Evolutionary conservation across 148 eudicot genomes (phyloP), one percentile per base, ranked within the genome.

Genomic region (Linanthus parryae): DNA sequence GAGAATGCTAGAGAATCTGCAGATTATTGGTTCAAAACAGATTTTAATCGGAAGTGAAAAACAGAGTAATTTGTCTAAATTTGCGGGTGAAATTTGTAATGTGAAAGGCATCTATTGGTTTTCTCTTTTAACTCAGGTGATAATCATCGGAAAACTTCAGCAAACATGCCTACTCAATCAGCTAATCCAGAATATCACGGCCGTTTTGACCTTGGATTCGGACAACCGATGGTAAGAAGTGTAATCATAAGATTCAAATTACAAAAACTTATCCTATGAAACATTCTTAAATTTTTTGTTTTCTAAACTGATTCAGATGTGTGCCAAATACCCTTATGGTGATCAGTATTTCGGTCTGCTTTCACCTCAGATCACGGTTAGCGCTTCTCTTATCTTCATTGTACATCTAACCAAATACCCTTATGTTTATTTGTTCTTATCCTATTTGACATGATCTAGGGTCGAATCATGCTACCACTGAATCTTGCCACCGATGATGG

Each of bases 391-490:
- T 44, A 9, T 27, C 27, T 48, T 23, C 18, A n/a, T 55, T 47
- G 44, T 51, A 22, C 52, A 30, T 16, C 11, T 1, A 19, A 9
- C 11, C 24, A 13, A 59, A 18, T 17, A 48, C 41, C 12, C 12
- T 16, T 41, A 39, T 50, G 38, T 6, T 6, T 20, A 34, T 24
- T 26, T 30, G 12, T 40, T 52, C 20, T 36, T 11, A 13, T 7
- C 6, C 18, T 51, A 18, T 51, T 29, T 10, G 7, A 8, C 9
- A 12, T 31, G 22, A 56, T 64, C 36, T 60, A 85, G 95, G 89
- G 81, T 15, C 81, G 76, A 13, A 48, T 81, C 24, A 78, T 81
- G 85, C 73, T 76, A 7, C 91, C 91, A 23, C 55, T 77, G 65
- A 67, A 71, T 46, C 33, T 81, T 54, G 58, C 73, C 54, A 54